phyloP scores from a whole-genome alignment of 768 basidiomycete species.

The Rhodotorula kratochvilovae region DNA sequence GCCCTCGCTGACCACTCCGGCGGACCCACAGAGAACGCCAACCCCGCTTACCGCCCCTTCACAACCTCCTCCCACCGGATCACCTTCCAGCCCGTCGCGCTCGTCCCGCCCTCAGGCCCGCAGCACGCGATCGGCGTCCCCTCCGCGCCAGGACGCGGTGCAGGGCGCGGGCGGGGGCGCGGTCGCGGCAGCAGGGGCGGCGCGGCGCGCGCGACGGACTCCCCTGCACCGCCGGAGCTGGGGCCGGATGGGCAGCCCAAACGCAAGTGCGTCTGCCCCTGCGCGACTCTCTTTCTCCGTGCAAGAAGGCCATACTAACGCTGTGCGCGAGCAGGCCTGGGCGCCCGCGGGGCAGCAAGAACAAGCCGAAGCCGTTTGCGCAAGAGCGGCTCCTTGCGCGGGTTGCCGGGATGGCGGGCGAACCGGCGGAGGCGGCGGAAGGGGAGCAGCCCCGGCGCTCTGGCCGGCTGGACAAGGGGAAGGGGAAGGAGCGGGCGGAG shows the following conservation, averaged over 20 bases:
- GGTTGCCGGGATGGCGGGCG: too few species aligned
- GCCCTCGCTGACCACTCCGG: neutral
- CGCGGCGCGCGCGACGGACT: too few species aligned
- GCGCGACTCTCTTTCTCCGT: neutral
- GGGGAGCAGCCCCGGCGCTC: neutral
- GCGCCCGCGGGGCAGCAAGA: conserved; percentile 7
- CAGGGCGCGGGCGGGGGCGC: neutral
- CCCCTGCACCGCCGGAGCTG: too few species aligned
- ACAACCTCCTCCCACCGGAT: conserved; percentile 24
- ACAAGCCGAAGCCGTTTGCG: conserved; percentile 12
- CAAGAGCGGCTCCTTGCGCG: too few species aligned
- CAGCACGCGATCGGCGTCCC: neutral
- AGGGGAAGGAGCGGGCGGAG: neutral
- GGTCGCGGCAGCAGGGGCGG: too few species aligned
- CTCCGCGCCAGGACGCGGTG: neutral
- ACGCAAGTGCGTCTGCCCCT: neutral
- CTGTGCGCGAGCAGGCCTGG: neutral
- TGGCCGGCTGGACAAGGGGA: neutral
- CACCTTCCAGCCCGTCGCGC: conserved; percentile 15
- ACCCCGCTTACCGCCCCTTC: neutral
- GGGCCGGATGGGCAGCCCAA: neutral
- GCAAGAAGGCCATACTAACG: too few species aligned
- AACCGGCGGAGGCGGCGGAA: too few species aligned
- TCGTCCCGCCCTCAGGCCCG: neutral
- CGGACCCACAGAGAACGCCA: neutral